Percentiles rank a stretch among this genome's conserved stretches.
phyloP scores from a whole-genome alignment of 1,284 basidiomycete genomes.

The Tilletia horrida region DNA sequence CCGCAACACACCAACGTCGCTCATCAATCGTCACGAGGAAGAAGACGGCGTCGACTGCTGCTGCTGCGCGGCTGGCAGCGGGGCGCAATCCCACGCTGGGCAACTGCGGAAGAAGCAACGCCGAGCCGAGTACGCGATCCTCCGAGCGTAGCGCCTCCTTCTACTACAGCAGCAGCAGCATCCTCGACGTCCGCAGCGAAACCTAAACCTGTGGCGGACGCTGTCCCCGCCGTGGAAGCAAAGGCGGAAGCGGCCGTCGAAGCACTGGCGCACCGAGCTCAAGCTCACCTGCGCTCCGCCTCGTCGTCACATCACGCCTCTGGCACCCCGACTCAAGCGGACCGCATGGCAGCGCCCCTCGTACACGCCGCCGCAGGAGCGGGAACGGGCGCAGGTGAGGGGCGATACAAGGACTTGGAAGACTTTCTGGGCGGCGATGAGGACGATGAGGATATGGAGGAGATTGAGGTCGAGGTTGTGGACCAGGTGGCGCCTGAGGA shows the following conservation, averaged over 20 bases:
- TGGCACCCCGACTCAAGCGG: not conserved
- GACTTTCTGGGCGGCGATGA: conserved; percentile 49
- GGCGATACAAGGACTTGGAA: conserved; percentile 46
- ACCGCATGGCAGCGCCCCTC: conserved; percentile 24
- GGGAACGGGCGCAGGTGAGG: conserved; percentile 20
- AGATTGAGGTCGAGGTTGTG: conserved; percentile 23
- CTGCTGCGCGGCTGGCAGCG: not conserved
- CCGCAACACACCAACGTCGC: not conserved
- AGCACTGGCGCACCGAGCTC: not conserved
- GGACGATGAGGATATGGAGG: conserved; percentile 26
- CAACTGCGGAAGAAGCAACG: not conserved
- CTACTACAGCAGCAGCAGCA: not conserved
- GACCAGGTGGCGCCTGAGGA: conserved; percentile 43
- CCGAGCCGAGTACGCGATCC: not conserved
- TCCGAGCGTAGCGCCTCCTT: not conserved
- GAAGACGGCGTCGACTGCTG: not conserved
- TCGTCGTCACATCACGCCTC: not conserved
- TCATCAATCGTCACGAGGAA: not conserved
- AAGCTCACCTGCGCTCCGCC: not conserved
- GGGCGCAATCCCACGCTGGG: not conserved
- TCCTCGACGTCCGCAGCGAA: not conserved
- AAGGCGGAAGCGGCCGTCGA: conserved; percentile 1
- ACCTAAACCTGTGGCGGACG: not conserved
- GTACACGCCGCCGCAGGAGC: conserved; percentile 25
- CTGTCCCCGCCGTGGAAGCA: not conserved